Evolutionary conservation across 495 filamentous ascomycete species (phyloP).

Genomic region (Talaromyces wortmannii): DNA sequence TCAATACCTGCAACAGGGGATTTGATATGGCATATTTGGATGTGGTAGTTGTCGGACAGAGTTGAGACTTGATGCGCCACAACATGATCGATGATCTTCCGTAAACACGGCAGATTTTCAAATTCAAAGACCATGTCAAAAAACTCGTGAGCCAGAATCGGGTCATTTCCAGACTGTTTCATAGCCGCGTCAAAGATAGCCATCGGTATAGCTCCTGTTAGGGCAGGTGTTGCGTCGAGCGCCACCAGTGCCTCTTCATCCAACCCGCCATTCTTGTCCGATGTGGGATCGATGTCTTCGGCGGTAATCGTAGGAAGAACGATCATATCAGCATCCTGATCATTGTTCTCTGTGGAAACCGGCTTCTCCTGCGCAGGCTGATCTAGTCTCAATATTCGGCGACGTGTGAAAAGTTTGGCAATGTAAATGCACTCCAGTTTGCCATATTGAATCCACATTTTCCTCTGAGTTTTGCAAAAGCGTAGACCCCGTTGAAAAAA

Average conservation of each 20-base stretch:
- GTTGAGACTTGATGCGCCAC: slow-evolving; percentile 52
- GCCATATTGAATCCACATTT: slow-evolving; percentile 83
- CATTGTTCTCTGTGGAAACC: slow-evolving; percentile 26
- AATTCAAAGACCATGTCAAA: slow-evolving; percentile 75
- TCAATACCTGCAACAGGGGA: slow-evolving; percentile 62
- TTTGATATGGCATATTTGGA: slow-evolving; percentile 62
- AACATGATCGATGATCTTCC: slow-evolving; percentile 70
- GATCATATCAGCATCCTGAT: slow-evolving; percentile 50
- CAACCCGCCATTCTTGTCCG: slow-evolving; percentile 38
- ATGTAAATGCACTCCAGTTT: slow-evolving; percentile 91
- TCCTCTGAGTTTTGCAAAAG: slow-evolving; percentile 67
- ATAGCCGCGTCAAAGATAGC: slow-evolving; percentile 86
- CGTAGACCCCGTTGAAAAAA: slow-evolving; percentile 85
- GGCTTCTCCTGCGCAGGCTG: slow-evolving; percentile 31
- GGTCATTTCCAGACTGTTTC: slow-evolving; percentile 61
- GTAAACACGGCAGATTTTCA: slow-evolving; percentile 51
- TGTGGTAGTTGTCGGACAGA: slow-evolving; percentile 51
- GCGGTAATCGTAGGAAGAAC: slow-evolving; percentile 54
- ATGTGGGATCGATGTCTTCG: slow-evolving; percentile 59
- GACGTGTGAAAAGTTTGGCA: slow-evolving; percentile 64
- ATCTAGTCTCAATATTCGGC: slow-evolving; percentile 65
- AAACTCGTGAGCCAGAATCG: slow-evolving; percentile 62
- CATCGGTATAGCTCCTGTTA: slow-evolving; percentile 84
- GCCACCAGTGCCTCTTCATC: slow-evolving; percentile 50
- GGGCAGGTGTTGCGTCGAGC: slow-evolving; percentile 68